A percentile compares a stretch with the other conserved stretches of the same genome.
These are phyloP conservation scores for Parietichytrium sp. DNA, from an alignment of 108 stramenopile genomes.

Conservation along the genomic window DNA sequence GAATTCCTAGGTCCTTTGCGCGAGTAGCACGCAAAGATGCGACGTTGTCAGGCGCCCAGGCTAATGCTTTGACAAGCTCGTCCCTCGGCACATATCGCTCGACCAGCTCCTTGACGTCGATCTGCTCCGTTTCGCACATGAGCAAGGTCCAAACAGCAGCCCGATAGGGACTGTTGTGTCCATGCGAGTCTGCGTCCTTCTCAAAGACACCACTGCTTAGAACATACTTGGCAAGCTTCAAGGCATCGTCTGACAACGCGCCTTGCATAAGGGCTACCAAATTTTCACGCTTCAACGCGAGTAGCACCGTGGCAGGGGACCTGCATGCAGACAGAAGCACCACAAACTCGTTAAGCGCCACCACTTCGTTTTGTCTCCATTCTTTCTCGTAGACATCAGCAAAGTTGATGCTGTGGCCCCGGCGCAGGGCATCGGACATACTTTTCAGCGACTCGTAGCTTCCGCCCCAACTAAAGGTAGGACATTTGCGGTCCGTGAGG, in stretches of 20 bases:
- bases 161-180: slow-evolving; percentile 6
- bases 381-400: slow-evolving; percentile 34
- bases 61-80: neutral
- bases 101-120: slow-evolving; percentile 35
- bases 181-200: slow-evolving; percentile 3
- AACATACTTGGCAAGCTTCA: slow-evolving; percentile 37
- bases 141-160: slow-evolving; percentile 29
- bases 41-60: slow-evolving; percentile 20
- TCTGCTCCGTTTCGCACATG: slow-evolving; percentile 27
- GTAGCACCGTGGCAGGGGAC: slow-evolving; percentile 34
- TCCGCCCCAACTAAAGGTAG: slow-evolving; percentile 34
- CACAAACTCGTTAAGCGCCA: slow-evolving; percentile 29
- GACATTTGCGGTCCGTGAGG: neutral
- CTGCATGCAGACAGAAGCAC: slow-evolving; percentile 18
- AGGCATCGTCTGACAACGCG: slow-evolving; percentile 4
- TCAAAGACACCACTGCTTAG: neutral
- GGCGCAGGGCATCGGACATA: slow-evolving; percentile 2
- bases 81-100: neutral
- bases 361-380: slow-evolving; percentile 36
- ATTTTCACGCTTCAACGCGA: neutral
- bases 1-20: neutral
- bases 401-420: slow-evolving; percentile 34
- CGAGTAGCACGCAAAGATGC: slow-evolving; percentile 19
- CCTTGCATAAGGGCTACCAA: slow-evolving; percentile 33
- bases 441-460: slow-evolving; percentile 31